Conservation (phyloP, 352 stramenopile genomes). For the Phytophthora fragariaefolia region DNA sequence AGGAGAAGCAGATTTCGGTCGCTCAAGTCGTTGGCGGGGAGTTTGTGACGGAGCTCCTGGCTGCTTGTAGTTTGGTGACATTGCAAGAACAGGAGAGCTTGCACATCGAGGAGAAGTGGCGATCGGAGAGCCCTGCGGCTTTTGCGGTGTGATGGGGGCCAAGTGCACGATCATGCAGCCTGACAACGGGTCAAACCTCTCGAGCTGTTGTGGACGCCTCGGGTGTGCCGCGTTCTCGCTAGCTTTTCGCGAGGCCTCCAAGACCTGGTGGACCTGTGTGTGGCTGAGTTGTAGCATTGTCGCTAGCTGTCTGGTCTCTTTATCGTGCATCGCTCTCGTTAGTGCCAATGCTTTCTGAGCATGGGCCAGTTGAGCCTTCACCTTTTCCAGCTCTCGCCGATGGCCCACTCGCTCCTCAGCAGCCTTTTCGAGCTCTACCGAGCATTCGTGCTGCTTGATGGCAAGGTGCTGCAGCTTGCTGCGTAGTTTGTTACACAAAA, state of each 20-base stretch:
- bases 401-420: slow-evolving; percentile 43
- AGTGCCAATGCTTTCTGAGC: slow-evolving; percentile 49
- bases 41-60: neutral
- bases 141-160: slow-evolving; percentile 27
- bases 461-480: slow-evolving; percentile 35
- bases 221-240: slow-evolving; percentile 1
- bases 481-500: slow-evolving; percentile 63
- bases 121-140: slow-evolving; percentile 17
- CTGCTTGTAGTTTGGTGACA: slow-evolving; percentile 4
- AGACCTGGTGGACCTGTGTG: slow-evolving; percentile 46
- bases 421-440: slow-evolving; percentile 30
- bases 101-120: slow-evolving; percentile 20
- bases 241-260: slow-evolving; percentile 28
- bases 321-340: slow-evolving; percentile 73
- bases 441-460: slow-evolving; percentile 30
- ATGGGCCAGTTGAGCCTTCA: slow-evolving; percentile 40
- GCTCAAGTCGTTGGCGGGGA: slow-evolving; percentile 7
- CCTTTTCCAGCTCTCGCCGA: slow-evolving; percentile 44
- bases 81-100: slow-evolving; percentile 14
- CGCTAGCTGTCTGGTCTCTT: slow-evolving; percentile 69
- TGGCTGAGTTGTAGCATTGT: slow-evolving; percentile 49
- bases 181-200: slow-evolving; percentile 57
- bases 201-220: slow-evolving; percentile 23
- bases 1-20: slow-evolving; percentile 27
- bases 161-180: slow-evolving; percentile 38